Evolutionary conservation across 495 filamentous ascomycete genomes (phyloP).

Genomic region (Xylaria intraflava): DNA sequence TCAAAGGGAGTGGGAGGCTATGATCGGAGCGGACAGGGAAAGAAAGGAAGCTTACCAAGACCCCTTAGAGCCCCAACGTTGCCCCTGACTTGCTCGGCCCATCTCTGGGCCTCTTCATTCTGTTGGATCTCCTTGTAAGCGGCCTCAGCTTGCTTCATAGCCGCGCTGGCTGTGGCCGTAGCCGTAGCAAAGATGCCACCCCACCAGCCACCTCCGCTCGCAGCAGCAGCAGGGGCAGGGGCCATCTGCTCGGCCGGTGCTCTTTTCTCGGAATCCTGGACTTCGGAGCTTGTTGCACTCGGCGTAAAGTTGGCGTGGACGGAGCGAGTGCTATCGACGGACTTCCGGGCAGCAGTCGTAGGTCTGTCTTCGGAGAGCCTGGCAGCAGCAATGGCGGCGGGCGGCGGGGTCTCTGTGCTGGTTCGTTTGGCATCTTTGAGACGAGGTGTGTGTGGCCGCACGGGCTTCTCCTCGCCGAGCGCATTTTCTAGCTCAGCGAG

Average conservation of each 20-base stretch:
- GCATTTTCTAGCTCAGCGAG: constrained; percentile 78
- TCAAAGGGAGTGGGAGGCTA: neutral
- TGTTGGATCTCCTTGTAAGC: constrained; percentile 91
- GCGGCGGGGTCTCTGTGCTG: constrained; percentile 50
- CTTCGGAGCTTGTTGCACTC: constrained; percentile 45
- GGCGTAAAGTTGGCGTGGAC: constrained; percentile 54
- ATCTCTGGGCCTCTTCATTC: constrained; percentile 92
- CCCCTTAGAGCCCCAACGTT: constrained; percentile 79
- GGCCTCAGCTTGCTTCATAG: constrained; percentile 90
- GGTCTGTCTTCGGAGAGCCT: constrained; percentile 50
- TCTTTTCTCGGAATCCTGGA: constrained; percentile 48
- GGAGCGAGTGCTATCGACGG: constrained; percentile 65
- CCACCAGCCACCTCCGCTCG: constrained; percentile 78
- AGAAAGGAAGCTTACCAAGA: constrained; percentile 55
- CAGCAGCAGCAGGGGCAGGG: constrained; percentile 17
- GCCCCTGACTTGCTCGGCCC: constrained; percentile 90
- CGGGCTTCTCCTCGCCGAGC: constrained; percentile 59
- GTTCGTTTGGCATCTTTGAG: constrained; percentile 55
- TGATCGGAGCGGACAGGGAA: neutral
- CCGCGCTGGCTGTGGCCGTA: constrained; percentile 61
- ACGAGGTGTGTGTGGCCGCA: constrained; percentile 77
- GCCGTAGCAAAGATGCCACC: constrained; percentile 67
- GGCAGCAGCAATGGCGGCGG: constrained; percentile 49
- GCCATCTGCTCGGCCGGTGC: constrained; percentile 31
- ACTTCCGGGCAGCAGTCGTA: constrained; percentile 50